Evolutionary conservation across 768 basidiomycete genomes (phyloP).

Genomic region (Kwoniella bestiolae): DNA sequence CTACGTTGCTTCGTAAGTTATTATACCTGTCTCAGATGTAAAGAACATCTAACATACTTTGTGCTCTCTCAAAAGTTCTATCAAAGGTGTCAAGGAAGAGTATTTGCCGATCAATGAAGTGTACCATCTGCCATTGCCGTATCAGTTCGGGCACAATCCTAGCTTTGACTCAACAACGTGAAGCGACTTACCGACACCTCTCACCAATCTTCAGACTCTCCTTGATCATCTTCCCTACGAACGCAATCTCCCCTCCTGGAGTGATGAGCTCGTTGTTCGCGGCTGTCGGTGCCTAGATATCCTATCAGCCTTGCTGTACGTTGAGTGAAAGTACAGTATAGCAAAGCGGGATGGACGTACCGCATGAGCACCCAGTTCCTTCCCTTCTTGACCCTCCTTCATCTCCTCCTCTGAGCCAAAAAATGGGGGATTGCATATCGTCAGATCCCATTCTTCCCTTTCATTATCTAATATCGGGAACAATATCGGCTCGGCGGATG

Average conservation of each 20-base stretch:
- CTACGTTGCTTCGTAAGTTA: conserved; percentile 60
- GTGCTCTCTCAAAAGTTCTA: conserved; percentile 63
- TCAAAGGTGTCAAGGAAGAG: conserved; percentile 70
- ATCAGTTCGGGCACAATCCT: conserved; percentile 8
- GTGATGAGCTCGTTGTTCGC: conserved; percentile 87
- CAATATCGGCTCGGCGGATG: conserved; percentile 61
- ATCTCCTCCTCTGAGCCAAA: conserved; percentile 78
- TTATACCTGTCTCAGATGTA: too few species aligned
- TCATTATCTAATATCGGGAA: conserved; percentile 56
- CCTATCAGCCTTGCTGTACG: too few species aligned
- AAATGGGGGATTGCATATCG: conserved; percentile 97
- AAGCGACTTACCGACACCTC: conserved; percentile 65
- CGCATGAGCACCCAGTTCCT: conserved; percentile 71
- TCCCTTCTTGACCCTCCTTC: conserved; percentile 64
- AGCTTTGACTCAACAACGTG: background rate
- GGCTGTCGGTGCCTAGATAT: conserved; percentile 78
- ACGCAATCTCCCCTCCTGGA: conserved; percentile 78
- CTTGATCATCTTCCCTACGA: conserved; percentile 74
- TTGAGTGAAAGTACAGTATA: too few species aligned
- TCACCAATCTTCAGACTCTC: conserved; percentile 67
- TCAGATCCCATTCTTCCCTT: conserved; percentile 63
- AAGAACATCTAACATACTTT: conserved; percentile 59
- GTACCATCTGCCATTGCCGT: conserved; percentile 69
- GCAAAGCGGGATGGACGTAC: conserved; percentile 60
- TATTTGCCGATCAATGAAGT: conserved; percentile 90